Evolutionary conservation across 306 rosid genomes (phyloP), one percentile per base, ranked within the genome.

Genomic region (Prunus salicina): DNA sequence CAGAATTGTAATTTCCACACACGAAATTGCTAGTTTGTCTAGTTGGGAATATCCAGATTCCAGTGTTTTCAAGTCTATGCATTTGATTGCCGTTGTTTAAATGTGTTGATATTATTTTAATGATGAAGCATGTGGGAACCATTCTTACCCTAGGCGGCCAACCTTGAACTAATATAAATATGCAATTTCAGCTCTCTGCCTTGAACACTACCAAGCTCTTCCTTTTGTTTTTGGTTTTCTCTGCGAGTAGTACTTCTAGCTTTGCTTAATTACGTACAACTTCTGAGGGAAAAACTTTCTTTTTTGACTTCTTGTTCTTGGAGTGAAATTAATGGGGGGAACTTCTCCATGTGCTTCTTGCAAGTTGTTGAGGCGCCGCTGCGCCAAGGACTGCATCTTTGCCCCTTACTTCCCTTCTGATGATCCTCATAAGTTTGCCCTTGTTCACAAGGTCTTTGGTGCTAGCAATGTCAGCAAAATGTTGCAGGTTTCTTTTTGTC

Each of bases 401-500:
- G 91, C 91, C 2, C 97, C 97, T 79, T 92, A 84, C 41, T 92
- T 92, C 78, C 97, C 95, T 56, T 79, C 97, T 0, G 88, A 89
- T 74, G 93, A 92, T 12, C 91, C 91, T 13, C 89, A 83, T 18
- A 92, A 89, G 82, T 92, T 92, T 73, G 87, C 97, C 84, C 87
- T 85, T 82, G 97, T 92, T 38, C 97, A 92, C 83, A 92, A 92
- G 89, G 90, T 92, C 49, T 92, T 92, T 76, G 95, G 97, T 66
- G 97, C 97, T 46, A 92, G 97, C 87, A 92, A 92, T 80, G 81
- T 92, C 84, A 89, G 91, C 82, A 92, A 92, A 78, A 92, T 92
- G 91, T 78, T 92, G 14, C 96, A 89, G 96, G 97, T 85, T 43
- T 69, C n/a, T 32, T 46, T n/a, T 52, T 72, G 64, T 65, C 76